Evolutionary conservation across 495 filamentous ascomycete species (phyloP), one percentile per base, ranked within the genome.

Genomic region (Immersiella caudata): DNA sequence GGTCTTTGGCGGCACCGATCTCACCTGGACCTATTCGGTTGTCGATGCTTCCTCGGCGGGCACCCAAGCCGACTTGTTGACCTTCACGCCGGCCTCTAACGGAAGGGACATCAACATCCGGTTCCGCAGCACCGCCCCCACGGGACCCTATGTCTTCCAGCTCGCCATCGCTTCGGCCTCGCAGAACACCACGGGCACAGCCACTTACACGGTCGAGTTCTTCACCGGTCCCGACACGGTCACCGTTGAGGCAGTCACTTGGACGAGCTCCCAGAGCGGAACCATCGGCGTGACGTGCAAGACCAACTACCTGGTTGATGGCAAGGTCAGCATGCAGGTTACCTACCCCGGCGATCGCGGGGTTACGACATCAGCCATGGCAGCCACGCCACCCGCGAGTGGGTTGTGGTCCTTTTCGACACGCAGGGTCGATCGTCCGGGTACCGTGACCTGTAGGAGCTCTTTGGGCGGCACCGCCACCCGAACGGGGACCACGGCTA

Each of bases 321-420:
- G 16, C 33, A 67, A 64, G 56, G 65, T 72, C n/a, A 60, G 40
- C 57, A 72, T 72, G 70, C 40, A 33, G 18, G 67, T 72, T 2
- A 72, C 70, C 12, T 69, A 72, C 25, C 70, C 70, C n/a, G 70
- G 64, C 20, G 70, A 72, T 35, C 20, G 27, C 1, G 70, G 54
- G 0, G 24, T 51, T 20, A 62, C 67, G 0, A 72, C 70, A 4
- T 27, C 35, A 16, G 27, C 62, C 11, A 72, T 72, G 70, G 60
- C 70, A 1, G 67, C 70, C 6, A 69, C 70, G 1, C 70, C 70
- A 18, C 64, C 70, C 0, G 60, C 61, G 14, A 72, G 64, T n/a
- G 70, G 70, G 0, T n/a, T 29, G 20, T 72, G 70, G 70, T 29
- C 60, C 11, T 72, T 72, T 49, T 69, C 67, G 21, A 24, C 67